Evolutionary conservation across 2,329 filamentous ascomycete genomes (phyloP), one percentile per base, ranked within the genome.

Genomic region (Aspergillus ustus): DNA sequence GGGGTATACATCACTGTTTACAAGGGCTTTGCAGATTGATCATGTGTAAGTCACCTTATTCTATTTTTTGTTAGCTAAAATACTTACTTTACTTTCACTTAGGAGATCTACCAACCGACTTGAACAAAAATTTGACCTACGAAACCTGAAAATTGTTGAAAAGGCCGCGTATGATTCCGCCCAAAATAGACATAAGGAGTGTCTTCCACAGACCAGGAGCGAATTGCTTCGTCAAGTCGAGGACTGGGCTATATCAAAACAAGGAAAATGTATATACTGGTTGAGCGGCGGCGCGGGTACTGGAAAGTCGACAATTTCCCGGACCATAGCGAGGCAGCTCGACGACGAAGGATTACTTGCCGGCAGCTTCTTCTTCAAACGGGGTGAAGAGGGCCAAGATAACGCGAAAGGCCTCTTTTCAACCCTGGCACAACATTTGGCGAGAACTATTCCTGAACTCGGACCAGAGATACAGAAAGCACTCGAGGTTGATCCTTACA

Each of bases 291-390:
- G 20, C n/a, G 50, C 43, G 9, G 59, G 52, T 3, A 59, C 60
- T 25, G 52, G 56, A 17, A 62, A 62, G 17, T 62, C 60, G 4
- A 62, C 60, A 2, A 62, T 62, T 51, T 34, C 56, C 11, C 28
- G 51, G 9, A 62, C 56, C 9, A 29, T 62, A 2, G 60, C 55
- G 29, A 22, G 51, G 22, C 45, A 20, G 6, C 31, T 61, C 11
- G 28, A 57, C 3, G 22, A 58, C 2, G 28, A 52, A 29, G 22
- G 25, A 25, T n/a, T 73, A 72, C 73, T 78, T 51, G 72, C 69
- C 19, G 74, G 75, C 4, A 78, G 71, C 61, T 82, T 82, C 66
- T 81, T 81, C 68, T 83, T 82, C 68, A 79, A 79, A 59, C 74
- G 69, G 61, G 77, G 75, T 2, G 77, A 79, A 51, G 67, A 67